These are phyloP conservation scores for Fagopyrum homotropicum DNA, from an alignment of 148 eudicot species.

Conservation along the genomic window DNA sequence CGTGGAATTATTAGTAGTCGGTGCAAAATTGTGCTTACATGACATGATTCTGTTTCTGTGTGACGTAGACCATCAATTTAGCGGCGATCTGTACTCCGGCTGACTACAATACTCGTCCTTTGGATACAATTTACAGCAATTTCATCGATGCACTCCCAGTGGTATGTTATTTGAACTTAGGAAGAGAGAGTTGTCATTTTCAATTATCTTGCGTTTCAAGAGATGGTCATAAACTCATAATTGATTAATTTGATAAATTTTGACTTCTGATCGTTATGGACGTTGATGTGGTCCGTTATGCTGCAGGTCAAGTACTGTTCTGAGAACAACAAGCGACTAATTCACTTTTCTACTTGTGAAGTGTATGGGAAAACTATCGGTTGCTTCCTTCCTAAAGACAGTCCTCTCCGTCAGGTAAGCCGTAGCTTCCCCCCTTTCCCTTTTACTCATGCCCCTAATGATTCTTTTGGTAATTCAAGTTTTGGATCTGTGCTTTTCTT, in stretches of 20 bases:
- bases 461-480: not conserved
- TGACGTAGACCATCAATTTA: conserved; percentile 70
- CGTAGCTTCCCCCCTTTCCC: conserved; percentile 4
- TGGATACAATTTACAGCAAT: conserved; percentile 96
- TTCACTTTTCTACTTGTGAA: conserved; percentile 98
- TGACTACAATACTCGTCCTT: conserved; percentile 93
- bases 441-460: not conserved
- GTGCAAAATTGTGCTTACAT: conserved; percentile 3
- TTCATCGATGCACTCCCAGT: conserved; percentile 99
- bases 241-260: not conserved
- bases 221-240: conserved; percentile 12
- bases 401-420: conserved; percentile 76
- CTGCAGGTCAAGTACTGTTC: conserved; percentile 94
- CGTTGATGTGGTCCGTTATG: conserved; percentile 14
- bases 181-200: not conserved
- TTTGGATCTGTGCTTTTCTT: conserved; percentile 1
- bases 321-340: conserved; percentile 89
- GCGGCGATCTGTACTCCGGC: conserved; percentile 99
- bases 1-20: not conserved
- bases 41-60: not conserved
- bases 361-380: conserved; percentile 97
- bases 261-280: not conserved
- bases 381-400: conserved; percentile 79
- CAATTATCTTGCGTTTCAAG: not conserved
- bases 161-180: conserved; percentile 37